Evolutionary conservation across 164 flowering plant genomes (phyloP).

Genomic region (Kingdonia uniflora): DNA sequence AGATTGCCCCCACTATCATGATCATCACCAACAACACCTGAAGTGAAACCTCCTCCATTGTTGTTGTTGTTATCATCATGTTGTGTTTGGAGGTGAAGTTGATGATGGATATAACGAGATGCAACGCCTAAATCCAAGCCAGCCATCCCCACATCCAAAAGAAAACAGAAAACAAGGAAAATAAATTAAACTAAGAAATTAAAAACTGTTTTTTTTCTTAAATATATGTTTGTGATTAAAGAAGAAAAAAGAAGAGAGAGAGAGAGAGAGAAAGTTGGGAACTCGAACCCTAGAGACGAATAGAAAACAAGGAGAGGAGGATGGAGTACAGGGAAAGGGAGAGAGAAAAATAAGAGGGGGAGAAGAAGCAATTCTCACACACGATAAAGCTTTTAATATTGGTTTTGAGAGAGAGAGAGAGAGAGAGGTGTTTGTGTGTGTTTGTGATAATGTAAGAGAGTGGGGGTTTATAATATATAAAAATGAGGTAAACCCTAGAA

Average conservation of each 20-base stretch:
- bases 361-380: constrained; percentile 30
- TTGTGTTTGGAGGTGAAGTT: constrained; percentile 24
- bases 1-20: constrained; percentile 25
- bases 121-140: constrained; percentile 78
- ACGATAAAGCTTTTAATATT: constrained; percentile 18
- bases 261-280: constrained; percentile 13
- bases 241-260: constrained; percentile 7
- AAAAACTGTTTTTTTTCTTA: constrained; percentile 4
- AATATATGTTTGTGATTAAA: not conserved
- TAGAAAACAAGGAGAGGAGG: constrained; percentile 12
- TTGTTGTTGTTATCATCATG: constrained; percentile 26
- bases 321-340: constrained; percentile 32
- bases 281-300: constrained; percentile 26
- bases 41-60: constrained; percentile 11
- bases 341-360: constrained; percentile 10
- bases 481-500: not conserved
- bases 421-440: not conserved
- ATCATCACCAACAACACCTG: constrained; percentile 2
- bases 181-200: constrained; percentile 13
- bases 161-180: constrained; percentile 18
- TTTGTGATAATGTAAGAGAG: not conserved
- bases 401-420: constrained; percentile 5
- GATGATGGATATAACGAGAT: constrained; percentile 46
- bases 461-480: not conserved
- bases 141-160: constrained; percentile 51